Base-by-base conservation (phyloP, 164 flowering plant genomes). In the Nymphaea colorata region DNA sequence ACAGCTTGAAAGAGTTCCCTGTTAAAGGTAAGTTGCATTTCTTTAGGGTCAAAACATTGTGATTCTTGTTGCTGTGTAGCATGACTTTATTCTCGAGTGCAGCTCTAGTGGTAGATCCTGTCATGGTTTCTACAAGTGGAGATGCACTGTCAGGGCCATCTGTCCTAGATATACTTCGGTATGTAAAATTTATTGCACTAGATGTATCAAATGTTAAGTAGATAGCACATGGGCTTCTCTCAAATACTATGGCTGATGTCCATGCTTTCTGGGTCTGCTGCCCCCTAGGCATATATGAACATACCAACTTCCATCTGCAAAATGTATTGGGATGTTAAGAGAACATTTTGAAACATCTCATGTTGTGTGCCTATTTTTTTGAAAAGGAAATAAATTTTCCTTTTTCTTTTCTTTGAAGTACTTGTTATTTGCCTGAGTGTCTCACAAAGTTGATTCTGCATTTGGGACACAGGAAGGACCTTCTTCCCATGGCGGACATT, bases 91-190 rank as follows among this genome's bases (percentile, higher is more conserved):
- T n/a, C 67, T 61, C 83, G 82, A 86, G 87, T 86, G 83, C 89
- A 94, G 98, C 96, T 82, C 78, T 94, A 66, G 98, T 94, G 63
- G 94, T 94, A 76, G 99, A 94, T 78, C 99, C 96, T 69, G 99
- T 94, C 43, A 88, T 94, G 99, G 96, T 90, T 67, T 87, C 99
- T 67, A 91, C 99, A 64, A 91, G 98, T 76, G 99, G 99, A 62
- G 91, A 94, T 77, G 79, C 84, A 62, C 82, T 94, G n/a, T 91
- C 98, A 61, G 96, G 85, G 70, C 81, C 98, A 66, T 79, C 89
- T 12, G 76, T 87, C 71, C 80, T 91, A 69, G 65, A 75, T 71
- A 79, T 53, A 17, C 77, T 91, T 63, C 79, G 90, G 99, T 94
- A 91, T 73, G 83, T 72, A 3, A 71, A 42, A 25, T 25, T 25